Percentiles rank a stretch among this genome's conserved stretches.
phyloP scores from a whole-genome alignment of 2,329 filamentous ascomycete genomes.

The Fusarium redolens region DNA sequence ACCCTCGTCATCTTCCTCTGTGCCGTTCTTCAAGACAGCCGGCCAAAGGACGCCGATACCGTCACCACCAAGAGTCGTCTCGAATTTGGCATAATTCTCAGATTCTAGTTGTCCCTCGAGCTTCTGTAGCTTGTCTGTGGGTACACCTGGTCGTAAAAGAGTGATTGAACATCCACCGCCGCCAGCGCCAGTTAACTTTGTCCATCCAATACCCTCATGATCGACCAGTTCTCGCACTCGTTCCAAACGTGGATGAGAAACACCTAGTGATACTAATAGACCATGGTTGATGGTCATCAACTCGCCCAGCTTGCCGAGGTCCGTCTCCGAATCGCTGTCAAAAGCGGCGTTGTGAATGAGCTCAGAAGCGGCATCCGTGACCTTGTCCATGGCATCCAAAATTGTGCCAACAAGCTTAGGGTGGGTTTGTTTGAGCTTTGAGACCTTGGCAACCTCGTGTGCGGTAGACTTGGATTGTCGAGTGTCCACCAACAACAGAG shows the following conservation, averaged over 20 bases:
- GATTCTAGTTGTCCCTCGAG: constrained; percentile 73
- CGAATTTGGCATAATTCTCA: constrained; percentile 85
- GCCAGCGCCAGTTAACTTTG: constrained; percentile 94
- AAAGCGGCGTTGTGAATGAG: constrained; percentile 72
- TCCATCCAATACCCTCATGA: constrained; percentile 91
- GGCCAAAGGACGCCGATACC: constrained; percentile 96
- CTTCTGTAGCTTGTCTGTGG: constrained; percentile 65
- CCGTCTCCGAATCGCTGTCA: constrained; percentile 70
- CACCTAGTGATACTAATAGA: constrained; percentile 87
- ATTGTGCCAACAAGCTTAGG: constrained; percentile 83
- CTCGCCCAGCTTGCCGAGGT: constrained; percentile 81
- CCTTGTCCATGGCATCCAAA: constrained; percentile 84
- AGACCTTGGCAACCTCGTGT: constrained; percentile 88
- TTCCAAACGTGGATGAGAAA: constrained; percentile 94
- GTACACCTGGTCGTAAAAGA: constrained; percentile 76
- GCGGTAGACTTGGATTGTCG: constrained; percentile 87
- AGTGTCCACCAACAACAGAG: constrained; percentile 90
- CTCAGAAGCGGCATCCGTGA: constrained; percentile 66
- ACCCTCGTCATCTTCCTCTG: constrained; percentile 79
- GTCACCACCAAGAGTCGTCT: constrained; percentile 90
- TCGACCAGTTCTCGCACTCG: constrained; percentile 92
- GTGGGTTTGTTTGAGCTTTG: constrained; percentile 74
- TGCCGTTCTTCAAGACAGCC: constrained; percentile 86
- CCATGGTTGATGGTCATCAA: constrained; percentile 96
- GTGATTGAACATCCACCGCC: constrained; percentile 97